Evolutionary conservation across 2,329 filamentous ascomycete species (phyloP), one percentile per base, ranked within the genome.

Genomic region (Graphiopsis chlorocephala): DNA sequence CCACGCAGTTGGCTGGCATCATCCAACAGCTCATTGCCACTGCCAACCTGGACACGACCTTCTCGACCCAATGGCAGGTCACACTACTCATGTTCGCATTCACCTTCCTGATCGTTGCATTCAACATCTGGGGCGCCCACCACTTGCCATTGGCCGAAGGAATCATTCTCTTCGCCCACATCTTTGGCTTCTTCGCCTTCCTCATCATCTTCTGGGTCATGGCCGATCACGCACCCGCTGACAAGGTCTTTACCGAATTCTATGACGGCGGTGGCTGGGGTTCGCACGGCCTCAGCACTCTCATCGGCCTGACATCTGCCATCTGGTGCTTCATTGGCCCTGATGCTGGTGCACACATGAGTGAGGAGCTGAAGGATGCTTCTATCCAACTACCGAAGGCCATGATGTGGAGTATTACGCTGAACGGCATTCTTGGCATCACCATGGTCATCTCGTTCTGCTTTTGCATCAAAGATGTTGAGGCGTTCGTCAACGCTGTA

Each of bases 151-250:
- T 74, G 17, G 69, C 71, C 1, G 73, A 78, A 67, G 73, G 73
- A 12, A 70, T 77, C 17, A 68, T 77, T 38, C 68, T 76, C 0
- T 71, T 75, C 61, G 66, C 80, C 28, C 79, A 82, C 66, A 72
- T 82, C 17, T 73, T 80, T 45, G 79, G 75, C 15, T 82, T 81
- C 73, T 72, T 82, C 64, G 74, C 75, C 35, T 76, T 81, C 65
- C 74, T 81, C 42, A 74, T 80, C 28, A 72, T 78, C 4, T 72
- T 77, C 65, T 77, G 74, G 74, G 72, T 73, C 58, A 72, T 75
- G 69, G 68, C 69, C 42, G 70, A 72, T 29, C 73, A 72, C 56
- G 67, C 69, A 23, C 68, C 72, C n/a, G 72, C 74, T 10, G 64
- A 67, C 17, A 65, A 70, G 29, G 74, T 77, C 20, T 77, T 77